Base-by-base conservation (phyloP, 2,329 filamentous ascomycete genomes). In the Cladosporium sp. region DNA sequence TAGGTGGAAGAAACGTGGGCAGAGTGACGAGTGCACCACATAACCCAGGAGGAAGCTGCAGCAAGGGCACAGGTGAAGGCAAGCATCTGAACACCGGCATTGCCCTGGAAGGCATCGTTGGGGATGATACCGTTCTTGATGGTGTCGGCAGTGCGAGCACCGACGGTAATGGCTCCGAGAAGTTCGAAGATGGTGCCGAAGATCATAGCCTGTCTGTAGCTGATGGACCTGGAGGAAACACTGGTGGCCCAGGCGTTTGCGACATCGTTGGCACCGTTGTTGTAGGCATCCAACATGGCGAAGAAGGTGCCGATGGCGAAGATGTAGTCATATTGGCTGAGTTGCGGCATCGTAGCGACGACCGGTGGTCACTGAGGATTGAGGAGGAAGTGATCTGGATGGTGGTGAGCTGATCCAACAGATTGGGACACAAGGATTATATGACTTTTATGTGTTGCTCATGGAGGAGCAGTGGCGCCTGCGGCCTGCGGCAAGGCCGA, bases 241-340 rank as follows among this genome's bases (percentile, higher is more conserved):
- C 69, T 73, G 16, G 74, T 76, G 25, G 77, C 77, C 63, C 77
- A 79, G 0, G 75, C 70, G 60, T 78, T 79, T 63, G 76, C 75
- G 53, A 78, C 75, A 75, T 78, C 75, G 62, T 76, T 56, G 57
- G 51, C 11, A 12, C 78, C 79, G 56, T 82, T 83, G 62, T 83
- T 84, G 78, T 78, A 85, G 47, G 80, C 80, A 63, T 84, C 82
- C 35, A 85, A 76, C 62, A 81, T 79, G 53, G 82, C 79, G 65
- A 85, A 85, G 52, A 84, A 75, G 48, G 78, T 80, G 67, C 78
- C 80, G 48, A 84, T 76, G 58, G 78, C 82, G 56, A 84, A 79
- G 54, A 84, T 71, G 62, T 83, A 84, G 66, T 82, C 76, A 55
- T 76, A 84, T 59, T 84, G 73, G 51, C 72, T 69, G 46, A 80